Evolutionary conservation across 345 rosid genomes (phyloP), one percentile per base, ranked within the genome.

Genomic region (Brassica carinata): DNA sequence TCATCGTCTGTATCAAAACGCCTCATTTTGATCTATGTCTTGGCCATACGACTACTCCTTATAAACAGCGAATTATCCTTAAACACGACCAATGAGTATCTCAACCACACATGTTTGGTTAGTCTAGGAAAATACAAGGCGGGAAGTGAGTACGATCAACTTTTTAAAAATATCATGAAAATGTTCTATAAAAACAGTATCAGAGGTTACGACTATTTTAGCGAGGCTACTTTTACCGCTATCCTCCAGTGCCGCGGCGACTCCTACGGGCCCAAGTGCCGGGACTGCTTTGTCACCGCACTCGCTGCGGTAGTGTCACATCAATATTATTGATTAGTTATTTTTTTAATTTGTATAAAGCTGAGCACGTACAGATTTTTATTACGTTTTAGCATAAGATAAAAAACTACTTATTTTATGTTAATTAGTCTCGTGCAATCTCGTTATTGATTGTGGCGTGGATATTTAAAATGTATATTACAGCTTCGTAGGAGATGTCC

Each of bases 21-120:
- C 31, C 10, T 55, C 36, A 9, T 26, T 34, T 55, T 67, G 14
- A 61, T 57, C 27, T 34, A 14, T 19, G 14, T 55, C 18, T 29
- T 75, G 4, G 69, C 40, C 61, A 75, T 43, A 55, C 79, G 67
- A 75, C 26, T 75, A 0, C 2, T 65, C 33, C 33, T 75, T 55
- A 13, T 55, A 40, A n/a, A 23, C 27, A 58, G 63, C 4, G 63
- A 18, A 18, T 58, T 15, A 5, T 58, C 63, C 27, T 19, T 58
- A 18, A 57, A 57, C 11, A 57, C 23, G 3, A 57, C 62, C 62
- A 57, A 57, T 57, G 62, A 18, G 27, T 57, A 57, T 57, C 62
- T 57, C 62, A 57, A 17, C 26, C 62, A 57, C 26, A 57, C 19
- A 57, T 57, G 62, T 7, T 7, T 57, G 26, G 62, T 2, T 7